Conservation (phyloP, 2,329 filamentous ascomycete genomes). For the Fusarium sp. region DNA sequence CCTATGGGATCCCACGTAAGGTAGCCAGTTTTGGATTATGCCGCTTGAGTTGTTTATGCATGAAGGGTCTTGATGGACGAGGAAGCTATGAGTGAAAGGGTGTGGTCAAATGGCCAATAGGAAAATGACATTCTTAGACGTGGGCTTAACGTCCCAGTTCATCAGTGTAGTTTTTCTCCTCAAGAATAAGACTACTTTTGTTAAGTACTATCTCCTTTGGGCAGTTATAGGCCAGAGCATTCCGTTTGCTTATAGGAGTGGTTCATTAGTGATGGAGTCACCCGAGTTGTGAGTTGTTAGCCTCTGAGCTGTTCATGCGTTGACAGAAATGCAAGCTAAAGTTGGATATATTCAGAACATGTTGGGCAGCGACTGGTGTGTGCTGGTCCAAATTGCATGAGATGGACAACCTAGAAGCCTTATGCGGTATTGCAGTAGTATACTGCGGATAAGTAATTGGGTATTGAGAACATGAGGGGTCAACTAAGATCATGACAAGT, state of each 20-base stretch:
- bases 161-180: slow-evolving; percentile 4
- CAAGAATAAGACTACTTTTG: neutral
- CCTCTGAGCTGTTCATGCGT: slow-evolving; percentile 44
- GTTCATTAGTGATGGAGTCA: slow-evolving; percentile 26
- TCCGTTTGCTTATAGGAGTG: slow-evolving; percentile 11
- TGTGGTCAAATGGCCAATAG: slow-evolving; percentile 37
- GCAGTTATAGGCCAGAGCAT: slow-evolving; percentile 12
- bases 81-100: slow-evolving; percentile 5
- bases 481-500: neutral
- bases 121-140: slow-evolving; percentile 23
- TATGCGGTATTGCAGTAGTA: neutral
- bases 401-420: neutral
- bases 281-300: slow-evolving; percentile 35
- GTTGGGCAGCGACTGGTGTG: slow-evolving; percentile 15
- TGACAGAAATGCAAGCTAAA: slow-evolving; percentile 26
- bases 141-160: slow-evolving; percentile 38
- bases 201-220: neutral
- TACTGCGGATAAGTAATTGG: neutral
- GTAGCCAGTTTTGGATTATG: slow-evolving; percentile 6
- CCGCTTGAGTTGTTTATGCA: slow-evolving; percentile 31
- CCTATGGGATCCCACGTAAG: neutral
- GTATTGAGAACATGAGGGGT: slow-evolving; percentile 4
- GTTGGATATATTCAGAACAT: slow-evolving; percentile 7
- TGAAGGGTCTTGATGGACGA: slow-evolving; percentile 33
- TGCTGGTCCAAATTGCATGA: slow-evolving; percentile 22